Conservation (phyloP, 352 stramenopile species). For the Pythium scleroteichum region DNA sequence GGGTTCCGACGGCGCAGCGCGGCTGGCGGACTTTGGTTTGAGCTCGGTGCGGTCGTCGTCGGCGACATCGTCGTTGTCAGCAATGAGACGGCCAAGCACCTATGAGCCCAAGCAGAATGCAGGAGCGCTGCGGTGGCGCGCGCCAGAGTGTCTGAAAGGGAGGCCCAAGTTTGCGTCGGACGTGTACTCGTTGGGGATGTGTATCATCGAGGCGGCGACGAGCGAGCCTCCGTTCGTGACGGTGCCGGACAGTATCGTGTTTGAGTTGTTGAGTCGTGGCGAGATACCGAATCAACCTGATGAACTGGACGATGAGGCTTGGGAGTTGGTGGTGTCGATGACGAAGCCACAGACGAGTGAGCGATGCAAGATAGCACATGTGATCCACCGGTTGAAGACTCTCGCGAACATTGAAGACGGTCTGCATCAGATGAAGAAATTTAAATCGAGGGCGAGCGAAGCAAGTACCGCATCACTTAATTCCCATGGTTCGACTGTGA, state of each 20-base stretch:
- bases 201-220: slow-evolving; percentile 10
- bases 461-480: too few species aligned
- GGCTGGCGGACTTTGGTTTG: slow-evolving; percentile 34
- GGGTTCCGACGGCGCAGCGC: slow-evolving; percentile 25
- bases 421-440: too few species aligned
- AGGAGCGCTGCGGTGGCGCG: neutral
- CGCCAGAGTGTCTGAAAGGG: slow-evolving; percentile 3
- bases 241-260: slow-evolving; percentile 18
- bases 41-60: slow-evolving; percentile 1
- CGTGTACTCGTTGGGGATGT: slow-evolving; percentile 15
- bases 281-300: slow-evolving; percentile 20
- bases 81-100: neutral
- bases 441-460: neutral
- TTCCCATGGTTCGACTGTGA: too few species aligned
- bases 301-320: slow-evolving; percentile 15
- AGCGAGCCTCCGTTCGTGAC: slow-evolving; percentile 26
- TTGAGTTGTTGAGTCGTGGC: slow-evolving; percentile 18
- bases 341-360: slow-evolving; percentile 7
- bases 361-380: neutral
- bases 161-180: neutral
- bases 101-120: neutral
- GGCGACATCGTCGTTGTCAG: neutral
- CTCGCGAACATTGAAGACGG: too few species aligned
- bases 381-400: too few species aligned
- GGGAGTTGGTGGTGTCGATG: slow-evolving; percentile 29